Evolutionary conservation across 495 filamentous ascomycete genomes (phyloP), one percentile per base, ranked within the genome.

Genomic region (Podospora fimiseda): DNA sequence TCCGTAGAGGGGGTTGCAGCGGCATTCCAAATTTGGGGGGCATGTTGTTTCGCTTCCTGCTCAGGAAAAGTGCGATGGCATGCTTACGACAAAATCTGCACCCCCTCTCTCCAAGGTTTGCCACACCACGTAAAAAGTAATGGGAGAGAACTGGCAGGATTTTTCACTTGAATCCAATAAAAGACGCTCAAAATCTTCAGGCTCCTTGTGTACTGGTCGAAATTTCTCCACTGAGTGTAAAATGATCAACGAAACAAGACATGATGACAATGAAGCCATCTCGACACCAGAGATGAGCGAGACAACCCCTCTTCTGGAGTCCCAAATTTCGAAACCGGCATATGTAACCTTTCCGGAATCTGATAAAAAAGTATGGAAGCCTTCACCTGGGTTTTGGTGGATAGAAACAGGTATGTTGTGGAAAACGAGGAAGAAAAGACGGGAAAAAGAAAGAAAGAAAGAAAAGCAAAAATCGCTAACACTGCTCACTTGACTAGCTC

Each of bases 401-500:
- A 67, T 71, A 9, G 67, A 71, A 50, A 64, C 60, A 20, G 65
- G 68, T 70, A 59, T 18, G 61, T 37, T 16, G 3, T 19, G 27
- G 41, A 7, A 59, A 23, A 66, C 53, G 13, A 53, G 4, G 16
- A 42, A 49, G 9, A 49, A 48, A 36, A 39, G 13, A 8, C 8
- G 33, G 8, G 43, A 21, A 46, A 46, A 33, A 48, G 20, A 23
- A 46, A 27, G 16, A 11, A 39, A 4, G 15, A 38, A 11, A 22
- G 21, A 14, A 24, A 33, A 30, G 41, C 52, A 27, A 50, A 48
- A 13, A 9, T 4, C 37, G 19, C 57, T 52, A 16, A 53, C 44
- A 1, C 15, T 55, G 2, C 62, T 59, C 56, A 62, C 66, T n/a
- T 46, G 61, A 51, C 53, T 52, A 76, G 79, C 80, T 1, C 78